phyloP scores from a whole-genome alignment of 768 basidiomycete species.

The Lanmaoa rubissima region DNA sequence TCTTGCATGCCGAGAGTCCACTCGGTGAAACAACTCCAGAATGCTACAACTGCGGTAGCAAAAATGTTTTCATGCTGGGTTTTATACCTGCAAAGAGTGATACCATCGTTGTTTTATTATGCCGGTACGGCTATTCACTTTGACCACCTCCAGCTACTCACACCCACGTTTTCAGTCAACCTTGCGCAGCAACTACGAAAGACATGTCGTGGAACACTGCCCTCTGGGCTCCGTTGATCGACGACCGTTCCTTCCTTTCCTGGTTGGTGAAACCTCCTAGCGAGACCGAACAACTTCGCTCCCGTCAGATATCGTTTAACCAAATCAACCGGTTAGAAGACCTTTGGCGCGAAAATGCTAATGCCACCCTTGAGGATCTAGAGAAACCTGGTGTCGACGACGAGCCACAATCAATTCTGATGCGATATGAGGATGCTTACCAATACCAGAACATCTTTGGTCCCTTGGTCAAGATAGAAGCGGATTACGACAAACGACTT shows the following conservation, averaged over 20 bases:
- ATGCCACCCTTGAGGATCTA: conserved; percentile 92
- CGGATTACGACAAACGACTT: conserved; percentile 96
- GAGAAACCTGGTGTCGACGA: conserved; percentile 98
- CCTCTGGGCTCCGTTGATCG: conserved; percentile 97
- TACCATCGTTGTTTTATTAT: conserved; percentile 95
- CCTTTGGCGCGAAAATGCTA: conserved; percentile 94
- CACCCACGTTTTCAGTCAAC: conserved; percentile 60
- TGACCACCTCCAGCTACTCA: background rate
- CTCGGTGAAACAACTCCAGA: conserved; percentile 97
- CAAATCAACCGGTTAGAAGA: conserved; percentile 98
- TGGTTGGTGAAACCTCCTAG: conserved; percentile 98
- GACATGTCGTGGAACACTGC: conserved; percentile 99
- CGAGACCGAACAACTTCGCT: conserved; percentile 93
- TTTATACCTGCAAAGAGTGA: conserved; percentile 99
- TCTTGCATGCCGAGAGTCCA: conserved; percentile 91
- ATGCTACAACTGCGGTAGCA: conserved; percentile 99
- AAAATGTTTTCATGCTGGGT: conserved; percentile 99
- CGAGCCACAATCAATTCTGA: conserved; percentile 88
- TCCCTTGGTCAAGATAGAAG: conserved; percentile 98
- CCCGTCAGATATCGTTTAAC: conserved; percentile 93
- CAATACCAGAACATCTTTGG: conserved; percentile 99
- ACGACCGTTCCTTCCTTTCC: conserved; percentile 97
- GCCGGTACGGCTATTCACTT: conserved; percentile 59
- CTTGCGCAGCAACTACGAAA: conserved; percentile 94
- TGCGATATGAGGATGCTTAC: conserved; percentile 97